A percentile compares a stretch with the other conserved stretches of the same genome.
These are phyloP conservation scores for Artemisia annua DNA, from an alignment of 129 eudicot genomes.

Conservation along the genomic window DNA sequence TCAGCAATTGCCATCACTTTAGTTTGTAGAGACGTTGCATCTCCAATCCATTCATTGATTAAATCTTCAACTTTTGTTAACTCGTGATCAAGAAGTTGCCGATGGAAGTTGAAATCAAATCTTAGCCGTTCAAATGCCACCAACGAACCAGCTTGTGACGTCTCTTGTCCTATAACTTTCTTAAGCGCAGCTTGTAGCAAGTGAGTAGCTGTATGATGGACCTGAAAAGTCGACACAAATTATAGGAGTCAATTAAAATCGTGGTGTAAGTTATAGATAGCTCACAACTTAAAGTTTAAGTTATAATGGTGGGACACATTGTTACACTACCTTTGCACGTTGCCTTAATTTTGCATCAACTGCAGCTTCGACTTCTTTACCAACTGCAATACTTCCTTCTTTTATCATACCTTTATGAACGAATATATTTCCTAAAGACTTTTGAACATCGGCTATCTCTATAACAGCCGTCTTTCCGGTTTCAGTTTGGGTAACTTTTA, in stretches of 20 bases:
- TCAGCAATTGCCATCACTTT: constrained; percentile 75
- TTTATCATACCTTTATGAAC: constrained; percentile 83
- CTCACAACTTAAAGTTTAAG: background rate
- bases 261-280: no score
- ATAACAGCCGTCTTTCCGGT: constrained; percentile 51
- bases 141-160: constrained; percentile 98
- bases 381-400: constrained; percentile 70
- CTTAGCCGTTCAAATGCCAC: constrained; percentile 98
- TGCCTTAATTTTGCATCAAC: constrained; percentile 85
- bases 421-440: constrained; percentile 65
- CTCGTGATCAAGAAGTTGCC: constrained; percentile 76
- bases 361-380: constrained; percentile 78
- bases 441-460: constrained; percentile 84
- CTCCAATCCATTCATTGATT: constrained; percentile 87
- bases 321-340: constrained; percentile 67
- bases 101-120: constrained; percentile 91
- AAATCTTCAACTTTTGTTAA: constrained; percentile 67
- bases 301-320: background rate
- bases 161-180: constrained; percentile 83
- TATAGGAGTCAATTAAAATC: background rate
- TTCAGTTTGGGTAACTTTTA: constrained; percentile 51
- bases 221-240: constrained; percentile 37
- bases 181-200: constrained; percentile 92
- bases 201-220: constrained; percentile 98
- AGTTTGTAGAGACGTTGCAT: constrained; percentile 71